These are phyloP conservation scores for Penicillium sp. DNA, from an alignment of 2,329 filamentous ascomycete genomes.

Conservation along the genomic window DNA sequence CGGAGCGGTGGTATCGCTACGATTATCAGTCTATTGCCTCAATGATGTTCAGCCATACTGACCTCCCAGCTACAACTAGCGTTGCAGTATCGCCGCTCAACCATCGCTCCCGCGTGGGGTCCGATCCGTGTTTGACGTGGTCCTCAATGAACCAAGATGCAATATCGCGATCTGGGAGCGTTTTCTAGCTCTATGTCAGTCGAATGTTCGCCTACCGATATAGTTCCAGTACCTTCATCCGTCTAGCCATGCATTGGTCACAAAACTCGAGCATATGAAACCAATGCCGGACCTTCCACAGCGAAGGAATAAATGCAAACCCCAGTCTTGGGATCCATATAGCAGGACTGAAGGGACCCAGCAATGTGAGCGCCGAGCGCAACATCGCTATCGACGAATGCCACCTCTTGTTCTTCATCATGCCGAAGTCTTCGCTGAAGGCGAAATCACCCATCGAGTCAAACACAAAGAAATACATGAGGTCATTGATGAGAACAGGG, in stretches of 20 bases:
- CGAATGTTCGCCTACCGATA: fast-evolving
- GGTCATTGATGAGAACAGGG: conserved; percentile 4
- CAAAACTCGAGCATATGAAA: conserved; percentile 13
- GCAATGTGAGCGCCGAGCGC: conserved; percentile 10
- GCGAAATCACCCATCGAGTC: conserved; percentile 45
- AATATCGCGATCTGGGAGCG: conserved; percentile 1
- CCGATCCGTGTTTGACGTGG: neutral
- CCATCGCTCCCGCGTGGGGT: neutral
- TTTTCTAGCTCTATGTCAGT: neutral
- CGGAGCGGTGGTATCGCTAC: conserved; percentile 9
- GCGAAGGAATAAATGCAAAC: conserved; percentile 3
- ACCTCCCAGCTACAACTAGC: conserved; percentile 4
- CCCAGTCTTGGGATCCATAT: conserved; percentile 25
- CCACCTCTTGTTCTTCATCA: conserved; percentile 24
- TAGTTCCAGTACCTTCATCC: neutral
- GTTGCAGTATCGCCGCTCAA: conserved; percentile 6
- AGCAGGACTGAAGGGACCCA: conserved; percentile 17
- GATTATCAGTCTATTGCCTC: neutral
- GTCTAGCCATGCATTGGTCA: conserved; percentile 35
- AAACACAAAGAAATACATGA: conserved; percentile 33
- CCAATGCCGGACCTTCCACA: conserved; percentile 8
- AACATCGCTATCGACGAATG: conserved; percentile 15
- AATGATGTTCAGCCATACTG: neutral
- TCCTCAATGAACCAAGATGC: conserved; percentile 11
- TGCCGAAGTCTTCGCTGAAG: conserved; percentile 37